Evolutionary conservation across 1,284 basidiomycete species (phyloP).

Genomic region (Phaffia rhodozyma): DNA sequence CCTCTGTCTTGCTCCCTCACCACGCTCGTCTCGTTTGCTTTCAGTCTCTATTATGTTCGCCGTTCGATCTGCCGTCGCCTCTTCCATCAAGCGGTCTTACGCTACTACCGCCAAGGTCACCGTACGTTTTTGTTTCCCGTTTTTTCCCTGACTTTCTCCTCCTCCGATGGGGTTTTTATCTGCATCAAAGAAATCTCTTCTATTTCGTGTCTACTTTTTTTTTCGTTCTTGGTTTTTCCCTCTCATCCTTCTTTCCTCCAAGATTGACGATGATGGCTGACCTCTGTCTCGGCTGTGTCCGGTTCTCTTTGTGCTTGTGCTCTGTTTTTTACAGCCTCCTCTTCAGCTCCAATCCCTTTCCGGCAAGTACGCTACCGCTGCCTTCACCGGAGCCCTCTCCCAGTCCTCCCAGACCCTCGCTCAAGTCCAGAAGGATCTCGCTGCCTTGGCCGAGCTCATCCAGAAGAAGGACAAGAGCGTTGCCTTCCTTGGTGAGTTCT

Average conservation of each 20-base stretch:
- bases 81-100: slow-evolving; percentile 9
- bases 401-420: slow-evolving; percentile 66
- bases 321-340: slow-evolving; percentile 27
- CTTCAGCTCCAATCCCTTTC: slow-evolving; percentile 38
- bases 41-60: slow-evolving; percentile 9
- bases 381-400: slow-evolving; percentile 80
- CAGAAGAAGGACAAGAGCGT: slow-evolving; percentile 51
- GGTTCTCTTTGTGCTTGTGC: neutral
- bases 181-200: neutral
- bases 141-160: neutral
- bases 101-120: slow-evolving; percentile 4
- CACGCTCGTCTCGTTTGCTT: neutral
- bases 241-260: neutral
- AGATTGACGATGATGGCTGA: neutral
- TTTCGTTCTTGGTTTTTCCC: neutral
- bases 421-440: slow-evolving; percentile 74
- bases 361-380: slow-evolving; percentile 85
- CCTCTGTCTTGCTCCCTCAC: no score
- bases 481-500: slow-evolving; percentile 48
- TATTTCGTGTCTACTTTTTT: neutral
- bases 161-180: neutral
- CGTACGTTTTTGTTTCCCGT: neutral
- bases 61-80: slow-evolving; percentile 11
- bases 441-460: slow-evolving; percentile 53
- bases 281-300: neutral